Conservation (phyloP, 805 yeast species). For the Candida insectorum region DNA sequence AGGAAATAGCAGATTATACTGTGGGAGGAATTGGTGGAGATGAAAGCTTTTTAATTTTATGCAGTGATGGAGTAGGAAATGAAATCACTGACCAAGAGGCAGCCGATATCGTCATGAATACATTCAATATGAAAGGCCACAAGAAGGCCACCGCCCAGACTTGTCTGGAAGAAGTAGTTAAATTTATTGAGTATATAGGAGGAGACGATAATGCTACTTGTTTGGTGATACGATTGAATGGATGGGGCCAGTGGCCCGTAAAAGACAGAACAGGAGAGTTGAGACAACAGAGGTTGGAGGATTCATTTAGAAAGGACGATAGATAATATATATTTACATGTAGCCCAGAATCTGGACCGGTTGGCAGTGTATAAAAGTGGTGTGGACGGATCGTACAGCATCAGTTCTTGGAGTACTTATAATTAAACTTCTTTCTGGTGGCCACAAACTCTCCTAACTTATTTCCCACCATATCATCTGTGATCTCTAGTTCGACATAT, state of each 20-base stretch:
- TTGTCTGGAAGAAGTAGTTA: constrained; percentile 81
- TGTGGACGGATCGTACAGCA: constrained; percentile 1
- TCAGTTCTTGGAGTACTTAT: constrained; percentile 72
- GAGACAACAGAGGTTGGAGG: constrained; percentile 67
- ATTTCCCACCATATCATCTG: constrained; percentile 95
- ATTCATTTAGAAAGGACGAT: constrained; percentile 26
- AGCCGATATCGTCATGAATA: constrained; percentile 77
- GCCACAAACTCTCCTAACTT: constrained; percentile 95
- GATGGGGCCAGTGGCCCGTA: constrained; percentile 95
- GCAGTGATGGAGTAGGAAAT: constrained; percentile 86
- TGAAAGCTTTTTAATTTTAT: constrained; percentile 78
- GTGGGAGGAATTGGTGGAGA: constrained; percentile 66
- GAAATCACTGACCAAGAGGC: constrained; percentile 85
- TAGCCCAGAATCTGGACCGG: too few species aligned
- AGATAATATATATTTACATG: constrained; percentile 3
- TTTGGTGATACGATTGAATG: constrained; percentile 68
- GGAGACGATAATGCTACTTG: constrained; percentile 98
- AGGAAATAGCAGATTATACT: constrained; percentile 33
- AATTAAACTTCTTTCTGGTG: constrained; percentile 83
- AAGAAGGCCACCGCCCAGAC: constrained; percentile 75
- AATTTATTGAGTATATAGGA: constrained; percentile 80
- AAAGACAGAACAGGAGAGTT: constrained; percentile 77
- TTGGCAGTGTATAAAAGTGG: neutral
- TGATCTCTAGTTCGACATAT: constrained; percentile 80
- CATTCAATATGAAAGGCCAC: constrained; percentile 61